Evolutionary conservation across 1,284 basidiomycete species (phyloP), one percentile per base, ranked within the genome.

Genomic region (Cutaneotrichosporon dermatis): DNA sequence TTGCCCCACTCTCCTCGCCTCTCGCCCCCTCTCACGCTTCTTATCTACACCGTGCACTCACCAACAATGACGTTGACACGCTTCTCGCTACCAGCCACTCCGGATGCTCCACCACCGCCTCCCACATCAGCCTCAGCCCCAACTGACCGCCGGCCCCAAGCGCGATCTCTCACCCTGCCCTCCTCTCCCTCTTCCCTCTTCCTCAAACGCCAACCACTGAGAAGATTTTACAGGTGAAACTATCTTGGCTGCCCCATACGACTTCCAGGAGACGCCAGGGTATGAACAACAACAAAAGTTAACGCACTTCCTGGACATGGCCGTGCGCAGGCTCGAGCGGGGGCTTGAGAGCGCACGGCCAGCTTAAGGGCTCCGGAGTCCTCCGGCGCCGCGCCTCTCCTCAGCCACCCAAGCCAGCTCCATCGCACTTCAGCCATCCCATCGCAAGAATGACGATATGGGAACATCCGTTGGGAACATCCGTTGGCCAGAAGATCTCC

Each of bases 331-430:
- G 46, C 34, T 36, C 46, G 34, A 36, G 46, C 46, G 46, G 46
- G 34, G 46, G 46, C 46, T 49, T 49, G 46, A 49, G 46, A 49
- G 46, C 46, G 46, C 46, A 49, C 46, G 46, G 34, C 46, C 46
- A 25, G 44, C 44, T 25, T 25, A 45, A 25, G 44, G 16, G 8
- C 7, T 4, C 7, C 25, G 25, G 25, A 25, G 25, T 25, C 25
- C 25, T 25, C 25, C 25, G 25, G 25, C 25, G 25, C 25, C 25
- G 25, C 25, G 25, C 25, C 25, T 25, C 25, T 25, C 25, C 25
- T 25, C 25, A 25, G 25, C 25, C 25, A 25, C 25, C 25, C 25
- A 25, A 25, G 12, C 39, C 39, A 40, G 39, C 39, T 12, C 43
- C 43, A 13, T 44, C 43, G 9, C 43, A 13, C 25, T 15, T 15